phyloP scores from a whole-genome alignment of 148 eudicot genomes.

The Heliamphora exappendiculata region DNA sequence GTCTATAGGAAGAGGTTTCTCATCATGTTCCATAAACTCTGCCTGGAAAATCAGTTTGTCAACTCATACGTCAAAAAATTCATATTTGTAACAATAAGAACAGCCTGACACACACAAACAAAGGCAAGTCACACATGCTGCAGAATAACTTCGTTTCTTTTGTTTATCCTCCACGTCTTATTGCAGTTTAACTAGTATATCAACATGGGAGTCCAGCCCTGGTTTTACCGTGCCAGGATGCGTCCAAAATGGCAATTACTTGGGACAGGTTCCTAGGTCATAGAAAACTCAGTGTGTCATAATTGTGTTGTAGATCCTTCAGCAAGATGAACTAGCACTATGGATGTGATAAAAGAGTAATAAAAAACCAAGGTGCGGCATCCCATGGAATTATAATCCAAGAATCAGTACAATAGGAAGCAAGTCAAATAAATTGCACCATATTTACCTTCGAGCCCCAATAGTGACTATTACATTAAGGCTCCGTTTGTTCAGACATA shows the following conservation, averaged over 20 bases:
- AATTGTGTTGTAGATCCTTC: neutral
- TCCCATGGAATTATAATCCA: neutral
- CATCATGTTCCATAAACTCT: constrained; percentile 99
- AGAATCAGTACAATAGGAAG: neutral
- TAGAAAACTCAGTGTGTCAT: no score
- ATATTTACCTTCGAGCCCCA: neutral
- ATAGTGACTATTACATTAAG: neutral
- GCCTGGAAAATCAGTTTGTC: constrained; percentile 47
- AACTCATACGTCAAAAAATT: neutral
- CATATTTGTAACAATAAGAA: neutral
- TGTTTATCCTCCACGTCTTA: neutral
- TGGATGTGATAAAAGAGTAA: neutral
- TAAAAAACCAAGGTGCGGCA: neutral
- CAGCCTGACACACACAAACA: neutral
- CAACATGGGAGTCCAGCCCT: no score
- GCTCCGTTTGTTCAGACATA: no score
- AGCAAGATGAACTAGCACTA: neutral
- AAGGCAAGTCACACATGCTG: neutral
- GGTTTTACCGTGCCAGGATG: no score
- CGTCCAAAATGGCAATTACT: no score
- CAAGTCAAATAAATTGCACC: neutral
- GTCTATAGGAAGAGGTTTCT: constrained; percentile 94
- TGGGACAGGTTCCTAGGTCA: no score
- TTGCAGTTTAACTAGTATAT: neutral
- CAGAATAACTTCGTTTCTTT: neutral